Evolutionary conservation across 148 eudicot species (phyloP), one percentile per base, ranked within the genome.

Genomic region (Persicaria tinctoria): DNA sequence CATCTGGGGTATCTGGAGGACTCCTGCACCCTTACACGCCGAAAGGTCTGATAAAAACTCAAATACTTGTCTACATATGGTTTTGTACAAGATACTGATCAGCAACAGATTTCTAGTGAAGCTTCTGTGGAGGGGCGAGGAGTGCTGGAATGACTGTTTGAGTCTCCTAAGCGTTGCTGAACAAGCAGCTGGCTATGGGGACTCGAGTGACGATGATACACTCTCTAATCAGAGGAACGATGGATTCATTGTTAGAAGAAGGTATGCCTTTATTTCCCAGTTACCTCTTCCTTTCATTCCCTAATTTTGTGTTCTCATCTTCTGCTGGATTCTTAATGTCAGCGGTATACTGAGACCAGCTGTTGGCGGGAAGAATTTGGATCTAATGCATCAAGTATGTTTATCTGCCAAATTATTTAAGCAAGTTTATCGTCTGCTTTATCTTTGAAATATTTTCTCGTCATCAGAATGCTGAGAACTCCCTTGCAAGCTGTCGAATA

Each of bases 1-100:
- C 99, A 74, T 96, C 99, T 54, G 97, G 99, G 38, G 90, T 96
- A 74, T 85, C 97, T 80, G 99, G 99, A 47, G 99, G 99, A 45
- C 99, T 96, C 63, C 83, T 96, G 70, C 99, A 96, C 78, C 99
- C 99, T 27, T 96, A 96, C 83, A 86, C 96, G 41, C 99, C 99
- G 51, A 96, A 96, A 88, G 96, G 99, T 91, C 4, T 3, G 38
- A 71, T 5, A 66, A 41, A 1, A 66, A 44, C 46, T 32, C 68
- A 66, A 38, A 1, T 7, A 8, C 14, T 66, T 38, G 5, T 8
- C 12, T 4, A 5, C 1, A 12, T 66, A 66, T 0, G 47, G 48
- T 44, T 12, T 66, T 14, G 7, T 41, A 13, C 47, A 66, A 38
- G 48, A 20, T 47, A 66, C 73, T 84, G 63, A 83, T 73, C 23